phyloP scores from a whole-genome alignment of 1,284 basidiomycete species.

The Heterobasidion parviporum region DNA sequence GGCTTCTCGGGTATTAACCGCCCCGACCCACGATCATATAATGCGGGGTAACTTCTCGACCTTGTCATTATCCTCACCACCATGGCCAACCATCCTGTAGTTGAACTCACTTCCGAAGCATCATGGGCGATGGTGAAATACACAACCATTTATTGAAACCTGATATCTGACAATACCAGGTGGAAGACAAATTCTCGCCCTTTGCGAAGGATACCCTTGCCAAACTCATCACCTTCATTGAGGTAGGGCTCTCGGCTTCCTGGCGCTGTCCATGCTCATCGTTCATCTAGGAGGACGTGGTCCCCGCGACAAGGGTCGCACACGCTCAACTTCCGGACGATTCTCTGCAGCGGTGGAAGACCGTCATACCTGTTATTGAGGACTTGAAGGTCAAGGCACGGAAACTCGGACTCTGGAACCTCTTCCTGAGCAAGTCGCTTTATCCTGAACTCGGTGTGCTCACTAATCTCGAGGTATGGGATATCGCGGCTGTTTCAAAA shows the following conservation, averaged over 20 bases:
- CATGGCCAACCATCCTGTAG: conserved; percentile 59
- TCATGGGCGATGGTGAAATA: conserved; percentile 70
- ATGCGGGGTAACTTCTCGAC: not conserved
- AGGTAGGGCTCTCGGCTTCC: conserved; percentile 42
- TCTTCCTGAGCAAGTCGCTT: conserved; percentile 91
- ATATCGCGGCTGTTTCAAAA: not conserved
- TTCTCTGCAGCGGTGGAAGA: conserved; percentile 75
- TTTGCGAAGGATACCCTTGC: conserved; percentile 81
- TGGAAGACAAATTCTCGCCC: conserved; percentile 87
- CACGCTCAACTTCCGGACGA: conserved; percentile 81
- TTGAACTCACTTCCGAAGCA: conserved; percentile 67
- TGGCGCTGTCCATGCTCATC: not conserved
- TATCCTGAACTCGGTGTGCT: conserved; percentile 86
- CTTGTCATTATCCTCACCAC: conserved; percentile 8
- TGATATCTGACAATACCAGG: conserved; percentile 34
- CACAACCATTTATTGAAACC: not conserved
- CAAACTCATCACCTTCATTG: conserved; percentile 80
- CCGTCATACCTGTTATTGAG: conserved; percentile 73
- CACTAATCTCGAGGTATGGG: conserved; percentile 81
- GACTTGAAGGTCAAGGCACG: conserved; percentile 87
- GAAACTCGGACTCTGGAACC: conserved; percentile 89
- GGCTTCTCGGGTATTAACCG: not conserved
- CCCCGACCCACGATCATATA: not conserved
- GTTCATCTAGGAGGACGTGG: conserved; percentile 67
- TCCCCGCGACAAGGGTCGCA: conserved; percentile 74